phyloP scores from a whole-genome alignment of 495 filamentous ascomycete species.

The Schizothecium vesticola region DNA sequence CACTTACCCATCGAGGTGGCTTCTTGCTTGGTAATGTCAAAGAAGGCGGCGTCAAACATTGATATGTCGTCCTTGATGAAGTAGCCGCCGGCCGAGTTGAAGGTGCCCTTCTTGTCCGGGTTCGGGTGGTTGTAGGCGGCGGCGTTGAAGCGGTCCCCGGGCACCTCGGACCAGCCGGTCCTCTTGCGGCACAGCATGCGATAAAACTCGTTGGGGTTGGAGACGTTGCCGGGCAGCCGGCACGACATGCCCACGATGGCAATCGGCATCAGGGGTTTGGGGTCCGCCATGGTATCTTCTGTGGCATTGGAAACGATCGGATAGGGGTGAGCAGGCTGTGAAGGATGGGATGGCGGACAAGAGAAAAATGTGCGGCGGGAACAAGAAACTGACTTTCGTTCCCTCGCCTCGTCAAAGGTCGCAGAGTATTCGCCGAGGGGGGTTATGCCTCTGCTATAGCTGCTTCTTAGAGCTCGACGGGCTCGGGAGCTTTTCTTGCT shows the following conservation, averaged over 20 bases:
- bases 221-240: constrained; percentile 44
- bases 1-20: constrained; percentile 41
- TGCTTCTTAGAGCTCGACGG: no score
- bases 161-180: constrained; percentile 45
- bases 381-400: not conserved
- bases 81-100: constrained; percentile 46
- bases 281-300: constrained; percentile 19
- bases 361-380: not conserved
- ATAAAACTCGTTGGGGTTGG: constrained; percentile 40
- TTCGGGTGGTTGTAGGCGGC: constrained; percentile 65
- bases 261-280: constrained; percentile 26
- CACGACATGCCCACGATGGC: constrained; percentile 45
- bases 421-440: not conserved
- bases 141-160: constrained; percentile 58
- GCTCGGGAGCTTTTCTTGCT: no score
- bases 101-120: constrained; percentile 36
- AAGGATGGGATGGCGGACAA: not conserved
- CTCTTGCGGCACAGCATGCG: constrained; percentile 37
- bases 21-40: constrained; percentile 45
- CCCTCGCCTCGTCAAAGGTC: not conserved
- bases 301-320: constrained; percentile 9
- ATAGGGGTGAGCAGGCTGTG: constrained; percentile 7
- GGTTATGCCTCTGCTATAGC: not conserved
- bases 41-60: constrained; percentile 50
- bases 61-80: constrained; percentile 48